A percentile compares a stretch with the other conserved stretches of the same genome.
These are phyloP conservation scores for Apiospora rasikravindrae DNA, from an alignment of 2,329 filamentous ascomycete species.

Conservation along the genomic window DNA sequence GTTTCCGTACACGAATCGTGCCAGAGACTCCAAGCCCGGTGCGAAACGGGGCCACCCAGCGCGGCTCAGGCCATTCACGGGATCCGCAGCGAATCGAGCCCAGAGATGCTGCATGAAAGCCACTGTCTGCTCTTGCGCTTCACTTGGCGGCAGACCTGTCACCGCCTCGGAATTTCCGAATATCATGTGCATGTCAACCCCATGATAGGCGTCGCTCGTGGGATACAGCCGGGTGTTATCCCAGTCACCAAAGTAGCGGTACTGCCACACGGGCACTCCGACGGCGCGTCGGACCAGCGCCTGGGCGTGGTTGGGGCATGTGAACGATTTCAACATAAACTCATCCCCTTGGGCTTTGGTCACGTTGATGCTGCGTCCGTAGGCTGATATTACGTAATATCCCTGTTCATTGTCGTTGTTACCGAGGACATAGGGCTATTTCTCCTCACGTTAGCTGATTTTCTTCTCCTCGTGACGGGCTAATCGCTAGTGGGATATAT, in stretches of 20 bases:
- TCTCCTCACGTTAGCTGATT: constrained; percentile 35
- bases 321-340: constrained; percentile 51
- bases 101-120: not conserved
- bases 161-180: constrained; percentile 48
- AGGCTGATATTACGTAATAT: constrained; percentile 52
- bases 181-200: constrained; percentile 52
- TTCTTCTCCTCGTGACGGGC: not conserved
- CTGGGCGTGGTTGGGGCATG: constrained; percentile 49
- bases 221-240: constrained; percentile 51
- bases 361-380: constrained; percentile 43
- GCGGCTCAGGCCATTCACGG: not conserved
- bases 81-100: not conserved
- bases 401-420: constrained; percentile 52
- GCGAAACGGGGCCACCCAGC: constrained; percentile 5
- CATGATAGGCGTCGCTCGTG: constrained; percentile 54
- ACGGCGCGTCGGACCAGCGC: constrained; percentile 40
- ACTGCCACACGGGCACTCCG: constrained; percentile 47
- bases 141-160: constrained; percentile 41
- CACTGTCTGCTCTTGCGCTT: not conserved
- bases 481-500: too few relatives aligned
- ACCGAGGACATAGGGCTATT: constrained; percentile 48
- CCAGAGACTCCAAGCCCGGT: not conserved
- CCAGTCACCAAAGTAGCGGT: constrained; percentile 56
- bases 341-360: constrained; percentile 42
- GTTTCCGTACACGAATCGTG: not conserved